Percentiles rank a stretch among this genome's conserved stretches.
Evolutionary conservation across 2,329 filamentous ascomycete species (phyloP).

Genomic region (Claviceps arundinis): DNA sequence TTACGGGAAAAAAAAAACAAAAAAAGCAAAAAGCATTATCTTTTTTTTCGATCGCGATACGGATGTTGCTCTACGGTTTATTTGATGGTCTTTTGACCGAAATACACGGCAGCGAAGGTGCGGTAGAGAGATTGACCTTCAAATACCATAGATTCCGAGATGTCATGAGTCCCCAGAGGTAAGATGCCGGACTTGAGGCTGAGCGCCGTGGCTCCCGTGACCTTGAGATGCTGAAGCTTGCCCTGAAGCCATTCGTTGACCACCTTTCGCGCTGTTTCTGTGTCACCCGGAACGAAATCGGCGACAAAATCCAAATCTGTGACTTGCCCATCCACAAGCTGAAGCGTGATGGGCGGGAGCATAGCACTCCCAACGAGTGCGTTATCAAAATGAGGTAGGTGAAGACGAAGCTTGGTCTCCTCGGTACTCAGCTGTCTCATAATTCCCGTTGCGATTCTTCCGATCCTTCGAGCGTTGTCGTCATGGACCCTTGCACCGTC

Average conservation of each 20-base stretch:
- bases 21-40: neutral
- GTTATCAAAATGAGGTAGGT: slow-evolving; percentile 71
- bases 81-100: slow-evolving; percentile 41
- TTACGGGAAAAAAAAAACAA: neutral
- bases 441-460: slow-evolving; percentile 67
- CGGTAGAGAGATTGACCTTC: slow-evolving; percentile 67
- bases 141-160: slow-evolving; percentile 65
- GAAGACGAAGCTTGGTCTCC: slow-evolving; percentile 59
- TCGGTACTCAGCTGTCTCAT: slow-evolving; percentile 63
- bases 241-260: slow-evolving; percentile 84
- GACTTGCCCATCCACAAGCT: slow-evolving; percentile 62
- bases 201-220: slow-evolving; percentile 62
- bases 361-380: slow-evolving; percentile 63
- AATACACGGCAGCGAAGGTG: slow-evolving; percentile 46
- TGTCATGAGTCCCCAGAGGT: slow-evolving; percentile 59
- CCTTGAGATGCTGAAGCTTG: slow-evolving; percentile 53
- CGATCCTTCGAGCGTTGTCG: slow-evolving; percentile 58
- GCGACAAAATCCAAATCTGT: slow-evolving; percentile 70
- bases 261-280: slow-evolving; percentile 63
- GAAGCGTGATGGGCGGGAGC: slow-evolving; percentile 62
- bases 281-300: slow-evolving; percentile 61
- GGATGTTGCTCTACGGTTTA: slow-evolving; percentile 10
- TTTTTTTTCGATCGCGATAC: neutral
- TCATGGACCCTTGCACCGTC: slow-evolving; percentile 66
- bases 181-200: slow-evolving; percentile 68